Evolutionary conservation across 345 rosid genomes (phyloP).

Genomic region (Combretum micranthum): DNA sequence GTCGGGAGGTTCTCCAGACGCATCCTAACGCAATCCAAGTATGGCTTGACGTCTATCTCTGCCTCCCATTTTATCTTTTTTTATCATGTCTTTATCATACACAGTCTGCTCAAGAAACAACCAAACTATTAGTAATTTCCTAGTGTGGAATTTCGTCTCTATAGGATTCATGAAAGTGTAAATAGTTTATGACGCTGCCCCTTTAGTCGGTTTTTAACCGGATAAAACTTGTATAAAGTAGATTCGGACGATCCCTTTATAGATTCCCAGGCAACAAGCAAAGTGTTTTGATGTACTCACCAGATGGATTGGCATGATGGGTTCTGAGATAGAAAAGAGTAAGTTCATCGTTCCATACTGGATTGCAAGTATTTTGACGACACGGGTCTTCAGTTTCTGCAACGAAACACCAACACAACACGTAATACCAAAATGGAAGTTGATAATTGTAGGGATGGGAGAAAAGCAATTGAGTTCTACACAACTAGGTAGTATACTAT

Average conservation of each 20-base stretch:
- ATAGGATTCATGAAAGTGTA: no score
- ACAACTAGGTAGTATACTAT: no score
- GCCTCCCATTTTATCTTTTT: constrained; percentile 75
- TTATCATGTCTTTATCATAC: constrained; percentile 67
- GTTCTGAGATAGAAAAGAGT: constrained; percentile 51
- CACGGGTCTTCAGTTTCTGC: constrained; percentile 64
- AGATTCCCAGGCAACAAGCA: background rate
- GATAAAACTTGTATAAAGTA: no score
- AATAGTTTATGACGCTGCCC: no score
- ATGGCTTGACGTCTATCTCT: constrained; percentile 50
- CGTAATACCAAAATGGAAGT: background rate
- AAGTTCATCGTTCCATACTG: constrained; percentile 76
- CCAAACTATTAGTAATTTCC: no score
- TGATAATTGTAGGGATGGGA: no score
- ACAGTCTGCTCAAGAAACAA: constrained; percentile 33
- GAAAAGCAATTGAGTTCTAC: no score
- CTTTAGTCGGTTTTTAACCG: no score
- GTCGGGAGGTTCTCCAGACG: constrained; percentile 40
- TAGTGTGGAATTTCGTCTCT: background rate
- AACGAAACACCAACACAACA: background rate
- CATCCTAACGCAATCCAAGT: constrained; percentile 38
- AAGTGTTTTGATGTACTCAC: constrained; percentile 29
- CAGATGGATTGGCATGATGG: constrained; percentile 35
- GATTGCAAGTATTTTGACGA: constrained; percentile 68
- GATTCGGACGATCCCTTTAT: no score